Conservation (phyloP, 2,329 filamentous ascomycete genomes). For the Fusarium sp. region DNA sequence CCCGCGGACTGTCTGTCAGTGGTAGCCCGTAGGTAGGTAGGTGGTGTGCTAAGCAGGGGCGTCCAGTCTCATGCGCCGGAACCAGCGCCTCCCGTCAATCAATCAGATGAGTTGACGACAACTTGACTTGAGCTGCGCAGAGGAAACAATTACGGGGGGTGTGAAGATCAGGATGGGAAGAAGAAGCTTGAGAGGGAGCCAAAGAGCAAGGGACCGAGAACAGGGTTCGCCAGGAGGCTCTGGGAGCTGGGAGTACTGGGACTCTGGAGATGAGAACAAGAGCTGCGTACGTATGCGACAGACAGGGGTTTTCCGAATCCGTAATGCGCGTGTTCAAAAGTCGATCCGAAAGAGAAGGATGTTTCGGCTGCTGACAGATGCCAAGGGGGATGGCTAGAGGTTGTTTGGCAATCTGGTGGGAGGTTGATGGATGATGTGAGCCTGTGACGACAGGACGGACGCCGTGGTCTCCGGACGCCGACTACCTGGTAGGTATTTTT, state of each 20-base stretch:
- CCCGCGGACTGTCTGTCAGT: neutral
- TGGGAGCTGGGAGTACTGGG: neutral
- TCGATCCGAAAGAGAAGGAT: conserved; percentile 2
- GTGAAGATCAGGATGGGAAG: neutral
- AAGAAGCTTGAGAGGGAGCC: conserved; percentile 2
- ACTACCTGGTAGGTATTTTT: neutral
- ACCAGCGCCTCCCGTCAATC: conserved; percentile 4
- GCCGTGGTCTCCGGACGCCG: conserved; percentile 2
- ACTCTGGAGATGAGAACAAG: conserved; percentile 10
- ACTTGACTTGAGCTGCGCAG: neutral
- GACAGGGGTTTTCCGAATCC: conserved; percentile 9
- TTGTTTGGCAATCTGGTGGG: neutral
- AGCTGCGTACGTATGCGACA: conserved; percentile 6
- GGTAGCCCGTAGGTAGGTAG: neutral
- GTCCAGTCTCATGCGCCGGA: conserved; percentile 6
- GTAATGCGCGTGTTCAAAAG: neutral
- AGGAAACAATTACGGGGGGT: conserved; percentile 1
- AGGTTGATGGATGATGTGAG: conserved; percentile 1
- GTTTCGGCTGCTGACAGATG: neutral
- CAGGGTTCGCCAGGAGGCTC: conserved; percentile 1
- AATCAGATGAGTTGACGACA: conserved; percentile 11
- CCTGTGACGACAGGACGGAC: conserved; percentile 7
- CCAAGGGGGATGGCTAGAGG: neutral
- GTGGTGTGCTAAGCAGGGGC: conserved; percentile 12
- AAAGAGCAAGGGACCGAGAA: neutral